Evolutionary conservation across 2,329 filamentous ascomycete species (phyloP), one percentile per base, ranked within the genome.

Genomic region (Diaporthe amygdali): DNA sequence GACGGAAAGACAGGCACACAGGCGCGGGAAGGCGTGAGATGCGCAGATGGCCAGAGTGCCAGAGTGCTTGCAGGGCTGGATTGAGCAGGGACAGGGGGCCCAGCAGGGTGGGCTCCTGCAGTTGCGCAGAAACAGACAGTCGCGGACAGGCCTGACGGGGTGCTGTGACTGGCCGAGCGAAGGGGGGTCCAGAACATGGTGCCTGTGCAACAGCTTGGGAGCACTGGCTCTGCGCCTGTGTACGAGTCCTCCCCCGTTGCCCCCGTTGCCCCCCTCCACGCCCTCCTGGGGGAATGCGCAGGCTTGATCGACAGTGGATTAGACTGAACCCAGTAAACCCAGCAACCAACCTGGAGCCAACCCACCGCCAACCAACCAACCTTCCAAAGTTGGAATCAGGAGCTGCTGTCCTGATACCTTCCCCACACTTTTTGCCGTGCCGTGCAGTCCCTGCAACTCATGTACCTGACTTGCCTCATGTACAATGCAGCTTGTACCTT

Each of bases 321-420:
- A 27, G 8, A 32, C 7, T 15, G 15, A 27, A 32, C 56, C 56
- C 41, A 47, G 56, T 63, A 63, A 63, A 41, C 34, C 27, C 27
- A 17, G 55, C 55, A 41, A n/a, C n/a, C n/a, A n/a, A n/a, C n/a
- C n/a, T n/a, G n/a, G n/a, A n/a, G n/a, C 37, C 55, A 41, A 39
- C 55, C 55, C 54, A 20, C 55, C 15, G 15, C 37, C 37, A 32
- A 32, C 59, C 59, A 34, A 63, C 56, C 56, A 49, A 49, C 44
- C 59, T 37, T 20, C 59, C 59, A 64, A 49, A 37, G 20, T 64
- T 64, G 59, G 44, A 64, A 63, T 47, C 56, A 63, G 56, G 56
- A 63, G 59, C 59, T 63, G 41, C 59, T 47, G 46, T 63, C 59
- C 59, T 63, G 59, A 63, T 46, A 63, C 59, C 59, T 63, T 47